phyloP scores from a whole-genome alignment of 129 eudicot species.

The Scalesia atractyloides region DNA sequence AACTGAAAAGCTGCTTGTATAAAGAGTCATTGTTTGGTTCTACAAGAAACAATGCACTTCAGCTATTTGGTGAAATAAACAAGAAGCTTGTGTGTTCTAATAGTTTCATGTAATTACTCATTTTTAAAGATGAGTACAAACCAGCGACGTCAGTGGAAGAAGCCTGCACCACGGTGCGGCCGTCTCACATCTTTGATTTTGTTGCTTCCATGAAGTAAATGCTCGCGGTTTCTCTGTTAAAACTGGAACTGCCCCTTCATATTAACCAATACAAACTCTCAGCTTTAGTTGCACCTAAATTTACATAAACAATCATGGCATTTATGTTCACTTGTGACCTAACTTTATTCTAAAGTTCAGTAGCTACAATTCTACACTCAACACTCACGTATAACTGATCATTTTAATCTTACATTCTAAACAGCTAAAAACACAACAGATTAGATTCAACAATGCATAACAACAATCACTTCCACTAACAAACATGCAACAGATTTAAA shows the following conservation, averaged over 20 bases:
- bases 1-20: constrained; percentile 47
- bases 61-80: background rate
- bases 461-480: background rate
- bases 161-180: constrained; percentile 76
- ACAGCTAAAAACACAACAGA: constrained; percentile 5
- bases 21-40: constrained; percentile 56
- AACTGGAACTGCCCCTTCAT: constrained; percentile 51
- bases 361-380: background rate
- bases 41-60: constrained; percentile 44
- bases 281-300: constrained; percentile 3
- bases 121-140: constrained; percentile 26
- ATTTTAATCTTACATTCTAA: background rate
- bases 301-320: background rate
- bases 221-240: constrained; percentile 45
- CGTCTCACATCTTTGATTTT: constrained; percentile 39
- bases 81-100: background rate
- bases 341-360: constrained; percentile 12
- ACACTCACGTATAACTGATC: background rate
- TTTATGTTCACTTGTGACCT: constrained; percentile 14
- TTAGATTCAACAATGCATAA: constrained; percentile 12
- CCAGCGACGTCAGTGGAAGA: constrained; percentile 62
- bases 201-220: constrained; percentile 57
- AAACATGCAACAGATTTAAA: background rate
- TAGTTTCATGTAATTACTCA: background rate
- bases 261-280: constrained; percentile 19